phyloP scores from a whole-genome alignment of 2,329 filamentous ascomycete species.

The Hypoxylon sp. region DNA sequence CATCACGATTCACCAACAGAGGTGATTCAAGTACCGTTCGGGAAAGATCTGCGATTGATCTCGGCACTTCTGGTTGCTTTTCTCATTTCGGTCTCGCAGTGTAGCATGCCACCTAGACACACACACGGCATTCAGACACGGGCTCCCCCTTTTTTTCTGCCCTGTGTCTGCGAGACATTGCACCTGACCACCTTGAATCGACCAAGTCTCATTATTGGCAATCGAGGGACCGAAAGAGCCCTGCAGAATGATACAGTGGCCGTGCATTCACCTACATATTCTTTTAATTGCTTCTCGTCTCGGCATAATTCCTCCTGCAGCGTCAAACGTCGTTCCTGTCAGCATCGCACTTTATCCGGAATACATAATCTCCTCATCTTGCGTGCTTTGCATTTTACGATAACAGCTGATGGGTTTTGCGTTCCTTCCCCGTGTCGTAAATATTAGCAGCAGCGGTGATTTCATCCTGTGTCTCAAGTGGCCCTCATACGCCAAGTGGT shows the following conservation, averaged over 20 bases:
- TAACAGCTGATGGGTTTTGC: neutral
- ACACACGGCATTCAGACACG: too few relatives aligned
- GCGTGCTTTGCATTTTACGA: conserved; percentile 16
- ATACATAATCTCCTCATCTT: conserved; percentile 34
- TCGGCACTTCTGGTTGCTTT: conserved; percentile 47
- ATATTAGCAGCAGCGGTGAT: conserved; percentile 9
- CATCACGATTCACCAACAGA: conserved; percentile 38
- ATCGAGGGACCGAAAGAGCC: conserved; percentile 26
- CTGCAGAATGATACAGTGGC: conserved; percentile 26
- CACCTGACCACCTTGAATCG: conserved; percentile 37
- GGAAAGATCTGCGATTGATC: conserved; percentile 44
- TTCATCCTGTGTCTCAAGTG: conserved; percentile 9
- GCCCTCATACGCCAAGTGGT: conserved; percentile 22
- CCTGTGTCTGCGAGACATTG: conserved; percentile 32
- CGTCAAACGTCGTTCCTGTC: conserved; percentile 28
- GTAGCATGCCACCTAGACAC: conserved; percentile 43
- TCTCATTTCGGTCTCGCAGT: conserved; percentile 44
- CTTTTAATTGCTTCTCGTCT: conserved; percentile 35
- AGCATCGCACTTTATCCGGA: conserved; percentile 40
- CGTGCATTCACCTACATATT: conserved; percentile 28
- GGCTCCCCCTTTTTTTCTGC: conserved; percentile 23
- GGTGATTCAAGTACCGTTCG: conserved; percentile 26
- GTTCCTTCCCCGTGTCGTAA: conserved; percentile 2
- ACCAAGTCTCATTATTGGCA: conserved; percentile 36
- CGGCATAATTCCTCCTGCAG: conserved; percentile 32